Conservation (phyloP, 257 asterid genomes). For the Gardenia jasminoides region DNA sequence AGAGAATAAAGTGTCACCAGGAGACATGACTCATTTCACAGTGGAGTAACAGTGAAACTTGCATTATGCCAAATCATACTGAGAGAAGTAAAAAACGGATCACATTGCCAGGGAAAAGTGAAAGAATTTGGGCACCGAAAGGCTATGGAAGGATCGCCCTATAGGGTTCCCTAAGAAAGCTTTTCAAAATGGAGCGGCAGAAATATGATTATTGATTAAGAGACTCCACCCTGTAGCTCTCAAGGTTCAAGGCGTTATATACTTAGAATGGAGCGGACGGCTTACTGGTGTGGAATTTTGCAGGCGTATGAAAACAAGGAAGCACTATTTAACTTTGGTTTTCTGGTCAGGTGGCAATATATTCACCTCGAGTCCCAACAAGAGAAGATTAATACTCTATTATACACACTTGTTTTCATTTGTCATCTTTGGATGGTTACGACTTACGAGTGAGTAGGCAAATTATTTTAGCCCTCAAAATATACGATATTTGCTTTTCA, state of each 20-base stretch:
- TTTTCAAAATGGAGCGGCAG: slow-evolving; percentile 8
- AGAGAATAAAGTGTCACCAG: too few relatives aligned
- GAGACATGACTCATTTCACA: slow-evolving; percentile 26
- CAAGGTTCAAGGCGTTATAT: neutral
- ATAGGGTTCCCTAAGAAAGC: slow-evolving; percentile 12
- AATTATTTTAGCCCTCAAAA: too few relatives aligned
- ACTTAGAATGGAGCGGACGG: slow-evolving; percentile 14
- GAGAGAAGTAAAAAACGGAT: neutral
- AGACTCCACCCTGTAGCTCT: slow-evolving; percentile 11
- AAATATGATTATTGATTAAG: neutral
- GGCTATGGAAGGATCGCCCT: slow-evolving; percentile 28
- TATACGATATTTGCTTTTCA: too few relatives aligned
- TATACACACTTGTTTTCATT: neutral
- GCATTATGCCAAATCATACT: slow-evolving; percentile 34
- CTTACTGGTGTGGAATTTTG: slow-evolving; percentile 25
- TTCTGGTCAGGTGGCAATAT: slow-evolving; percentile 7
- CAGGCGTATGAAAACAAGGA: slow-evolving; percentile 45
- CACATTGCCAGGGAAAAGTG: slow-evolving; percentile 17
- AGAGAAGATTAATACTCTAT: neutral
- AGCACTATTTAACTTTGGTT: slow-evolving; percentile 27
- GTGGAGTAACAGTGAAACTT: slow-evolving; percentile 44
- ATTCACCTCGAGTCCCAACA: neutral
- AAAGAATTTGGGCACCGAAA: slow-evolving; percentile 63
- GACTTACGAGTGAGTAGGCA: neutral
- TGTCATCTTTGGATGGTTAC: neutral